phyloP scores from a whole-genome alignment of 1,139 yeast species.

The Yamadazyma pseudoaaseri region DNA sequence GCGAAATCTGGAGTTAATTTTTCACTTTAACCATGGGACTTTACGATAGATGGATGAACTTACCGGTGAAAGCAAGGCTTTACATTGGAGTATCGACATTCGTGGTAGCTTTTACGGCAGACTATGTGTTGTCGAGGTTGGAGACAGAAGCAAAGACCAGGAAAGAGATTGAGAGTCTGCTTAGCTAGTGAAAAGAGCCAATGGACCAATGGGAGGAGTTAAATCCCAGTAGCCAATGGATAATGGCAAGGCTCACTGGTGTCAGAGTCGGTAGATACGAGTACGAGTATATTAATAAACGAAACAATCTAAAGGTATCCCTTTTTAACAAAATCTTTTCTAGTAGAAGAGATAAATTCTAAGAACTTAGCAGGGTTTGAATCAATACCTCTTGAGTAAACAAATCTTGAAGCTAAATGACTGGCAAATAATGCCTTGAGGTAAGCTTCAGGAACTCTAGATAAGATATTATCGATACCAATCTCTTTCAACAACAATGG shows the following conservation, averaged over 20 bases:
- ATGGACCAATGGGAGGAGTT: too few relatives aligned
- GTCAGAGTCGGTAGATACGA: neutral
- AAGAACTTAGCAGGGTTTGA: slow-evolving; percentile 82
- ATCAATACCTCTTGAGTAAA: slow-evolving; percentile 81
- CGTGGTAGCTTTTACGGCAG: slow-evolving; percentile 51
- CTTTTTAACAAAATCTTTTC: slow-evolving; percentile 38
- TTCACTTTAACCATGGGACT: slow-evolving; percentile 27
- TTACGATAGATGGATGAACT: slow-evolving; percentile 45
- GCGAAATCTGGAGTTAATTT: slow-evolving; percentile 2
- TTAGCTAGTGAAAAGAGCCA: too few relatives aligned
- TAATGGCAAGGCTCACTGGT: too few relatives aligned
- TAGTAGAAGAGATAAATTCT: slow-evolving; percentile 58
- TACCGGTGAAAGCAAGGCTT: slow-evolving; percentile 51
- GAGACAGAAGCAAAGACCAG: slow-evolving; percentile 40
- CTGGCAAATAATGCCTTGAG: slow-evolving; percentile 90
- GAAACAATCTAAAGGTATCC: slow-evolving; percentile 20
- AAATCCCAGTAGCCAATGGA: too few relatives aligned
- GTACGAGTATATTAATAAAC: neutral
- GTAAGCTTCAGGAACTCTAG: slow-evolving; percentile 85
- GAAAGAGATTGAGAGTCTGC: slow-evolving; percentile 12
- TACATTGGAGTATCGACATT: slow-evolving; percentile 57
- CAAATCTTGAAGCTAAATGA: slow-evolving; percentile 83
- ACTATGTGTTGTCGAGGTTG: slow-evolving; percentile 45
- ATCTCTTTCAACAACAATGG: slow-evolving; percentile 64
- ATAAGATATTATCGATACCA: slow-evolving; percentile 72